Base-by-base conservation (phyloP, 352 stramenopile genomes). In the Pythium monospermum region DNA sequence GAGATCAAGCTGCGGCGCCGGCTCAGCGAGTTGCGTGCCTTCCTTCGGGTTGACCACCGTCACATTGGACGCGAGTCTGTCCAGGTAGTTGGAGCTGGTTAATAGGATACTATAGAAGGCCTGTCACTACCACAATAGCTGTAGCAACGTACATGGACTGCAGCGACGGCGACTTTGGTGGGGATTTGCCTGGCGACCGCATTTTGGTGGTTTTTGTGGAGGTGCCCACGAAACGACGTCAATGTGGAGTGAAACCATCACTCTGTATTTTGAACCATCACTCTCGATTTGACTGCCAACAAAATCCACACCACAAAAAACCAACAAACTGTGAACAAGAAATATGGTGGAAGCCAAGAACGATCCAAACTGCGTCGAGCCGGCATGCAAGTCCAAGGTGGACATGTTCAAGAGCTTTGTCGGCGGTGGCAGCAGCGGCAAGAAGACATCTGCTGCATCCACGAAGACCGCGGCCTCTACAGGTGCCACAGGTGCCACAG, bases 301-400 rank as follows among this genome's bases (percentile, higher is more conserved):
- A 23, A 49, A 62, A n/a, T 39, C 30, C 30, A 13, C 13, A 13
- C 12, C 27, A 47, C 15, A 12, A 21, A n/a, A 55, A 19, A 30
- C 49, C 23, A 53, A 43, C 11, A 27, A 19, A 21, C 46, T 16
- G 41, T n/a, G 36, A 28, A 42, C 27, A 4, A 12, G 23, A 32
- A 45, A 15, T 6, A 73, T 80, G 63, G 57, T 55, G 41, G 65
- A 66, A 31, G 59, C 57, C 15, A 76, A 74, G 65, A 85, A 56
- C 57, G 82, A 92, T 45, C 79, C 82, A 52, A 90, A 93, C 61
- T 94, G 84, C 71, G 82, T 73, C 38, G 82, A 94, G 59, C 84
- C 84, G 23, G 82, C 71, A 49, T 94, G 84, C 65, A 77, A 82
- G 50, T 85, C 81, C 68, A 94, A 93, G 66, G 83, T 90, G 58